These are phyloP conservation scores for Leccinum brunneo-olivaceum DNA, from an alignment of 1,284 basidiomycete genomes.

Conservation along the genomic window DNA sequence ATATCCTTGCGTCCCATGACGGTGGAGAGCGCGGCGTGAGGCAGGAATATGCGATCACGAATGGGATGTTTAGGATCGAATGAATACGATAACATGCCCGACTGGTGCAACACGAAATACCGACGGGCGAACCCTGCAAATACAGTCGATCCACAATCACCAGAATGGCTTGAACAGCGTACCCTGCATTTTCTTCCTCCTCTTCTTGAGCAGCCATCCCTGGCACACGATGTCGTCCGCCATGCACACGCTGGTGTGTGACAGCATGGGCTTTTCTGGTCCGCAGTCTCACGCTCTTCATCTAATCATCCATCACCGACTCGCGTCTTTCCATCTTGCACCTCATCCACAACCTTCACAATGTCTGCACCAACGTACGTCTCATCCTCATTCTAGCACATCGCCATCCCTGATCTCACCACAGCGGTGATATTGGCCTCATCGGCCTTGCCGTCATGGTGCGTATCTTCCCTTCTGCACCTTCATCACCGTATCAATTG, in stretches of 20 bases:
- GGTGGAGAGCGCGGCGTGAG: constrained; percentile 69
- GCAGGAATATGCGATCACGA: constrained; percentile 64
- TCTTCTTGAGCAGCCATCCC: constrained; percentile 79
- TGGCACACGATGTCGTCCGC: constrained; percentile 40
- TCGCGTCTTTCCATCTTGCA: constrained; percentile 18
- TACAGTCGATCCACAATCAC: constrained; percentile 1
- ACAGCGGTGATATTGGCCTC: constrained; percentile 85
- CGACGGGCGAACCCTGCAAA: constrained; percentile 73
- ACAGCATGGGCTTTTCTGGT: constrained; percentile 14
- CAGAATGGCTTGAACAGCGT: constrained; percentile 8
- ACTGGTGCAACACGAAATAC: constrained; percentile 62
- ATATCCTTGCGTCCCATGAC: constrained; percentile 63
- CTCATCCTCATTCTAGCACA: not conserved
- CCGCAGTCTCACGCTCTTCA: constrained; percentile 21
- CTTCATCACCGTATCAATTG: constrained; percentile 10
- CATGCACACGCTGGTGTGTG: not conserved
- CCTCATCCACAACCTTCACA: constrained; percentile 24
- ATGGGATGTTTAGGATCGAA: constrained; percentile 64
- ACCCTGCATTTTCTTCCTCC: constrained; percentile 82
- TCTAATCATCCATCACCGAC: constrained; percentile 26
- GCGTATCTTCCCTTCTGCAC: constrained; percentile 23
- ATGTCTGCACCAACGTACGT: constrained; percentile 43
- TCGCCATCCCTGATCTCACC: constrained; percentile 2
- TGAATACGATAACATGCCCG: constrained; percentile 70
- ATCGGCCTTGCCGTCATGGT: constrained; percentile 98